phyloP scores from a whole-genome alignment of 192 early-diverging fungal species.

The Rhizophagus sp. region DNA sequence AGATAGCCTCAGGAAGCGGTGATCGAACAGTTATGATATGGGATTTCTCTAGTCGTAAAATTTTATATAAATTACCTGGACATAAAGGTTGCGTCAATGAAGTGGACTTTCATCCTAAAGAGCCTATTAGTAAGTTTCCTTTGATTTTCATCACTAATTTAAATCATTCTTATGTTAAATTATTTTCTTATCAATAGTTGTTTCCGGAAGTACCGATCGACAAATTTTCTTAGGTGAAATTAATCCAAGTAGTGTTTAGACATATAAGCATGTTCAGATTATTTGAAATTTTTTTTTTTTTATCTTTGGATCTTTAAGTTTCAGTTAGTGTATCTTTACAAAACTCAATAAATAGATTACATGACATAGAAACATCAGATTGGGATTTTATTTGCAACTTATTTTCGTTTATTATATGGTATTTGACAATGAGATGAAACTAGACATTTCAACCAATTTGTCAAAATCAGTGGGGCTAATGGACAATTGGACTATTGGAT shows the following conservation, averaged over 20 bases:
- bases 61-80: slow-evolving; percentile 92
- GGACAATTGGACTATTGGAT: too few relatives aligned
- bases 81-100: slow-evolving; percentile 94
- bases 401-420: too few relatives aligned
- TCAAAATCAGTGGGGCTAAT: too few relatives aligned
- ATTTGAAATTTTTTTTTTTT: too few relatives aligned
- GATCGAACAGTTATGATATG: slow-evolving; percentile 92
- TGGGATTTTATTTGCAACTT: too few relatives aligned
- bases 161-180: neutral
- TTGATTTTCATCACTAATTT: neutral
- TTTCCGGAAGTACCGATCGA: slow-evolving; percentile 84
- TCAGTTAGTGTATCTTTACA: too few relatives aligned
- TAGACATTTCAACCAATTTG: too few relatives aligned
- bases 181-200: slow-evolving; percentile 45
- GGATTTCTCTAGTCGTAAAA: slow-evolving; percentile 74
- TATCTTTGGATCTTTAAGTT: too few relatives aligned
- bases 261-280: too few relatives aligned
- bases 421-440: too few relatives aligned
- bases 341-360: too few relatives aligned
- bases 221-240: slow-evolving; percentile 89
- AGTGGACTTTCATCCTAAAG: slow-evolving; percentile 89
- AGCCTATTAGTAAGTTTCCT: slow-evolving; percentile 65
- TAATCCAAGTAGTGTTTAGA: slow-evolving; percentile 38
- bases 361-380: too few relatives aligned
- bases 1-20: slow-evolving; percentile 82